Conservation (phyloP, 352 stramenopile species). For the Phytophthora macrochlamydospora region DNA sequence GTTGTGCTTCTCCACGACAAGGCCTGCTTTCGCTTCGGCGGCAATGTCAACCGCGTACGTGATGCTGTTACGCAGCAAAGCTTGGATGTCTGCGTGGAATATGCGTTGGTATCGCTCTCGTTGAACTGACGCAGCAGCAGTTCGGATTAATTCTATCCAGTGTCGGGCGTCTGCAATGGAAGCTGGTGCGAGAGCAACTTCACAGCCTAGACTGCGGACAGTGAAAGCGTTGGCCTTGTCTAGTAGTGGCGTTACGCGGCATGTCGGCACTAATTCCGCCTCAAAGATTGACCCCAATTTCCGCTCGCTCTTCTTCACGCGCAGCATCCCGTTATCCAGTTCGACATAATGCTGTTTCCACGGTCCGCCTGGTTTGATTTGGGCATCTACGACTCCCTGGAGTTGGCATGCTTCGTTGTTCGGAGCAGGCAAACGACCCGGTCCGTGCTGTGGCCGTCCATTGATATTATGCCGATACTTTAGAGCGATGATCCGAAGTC, state of each 20-base stretch:
- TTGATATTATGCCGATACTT: slow-evolving; percentile 61
- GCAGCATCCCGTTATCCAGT: slow-evolving; percentile 66
- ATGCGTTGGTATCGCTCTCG: slow-evolving; percentile 43
- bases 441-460: slow-evolving; percentile 14
- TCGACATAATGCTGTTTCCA: slow-evolving; percentile 74
- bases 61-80: slow-evolving; percentile 51
- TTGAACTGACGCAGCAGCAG: slow-evolving; percentile 28
- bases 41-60: slow-evolving; percentile 52
- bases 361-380: slow-evolving; percentile 41
- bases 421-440: neutral
- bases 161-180: slow-evolving; percentile 43
- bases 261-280: slow-evolving; percentile 57
- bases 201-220: slow-evolving; percentile 51
- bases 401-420: slow-evolving; percentile 33
- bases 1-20: slow-evolving; percentile 63
- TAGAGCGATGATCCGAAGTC: slow-evolving; percentile 65
- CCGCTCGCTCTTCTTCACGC: slow-evolving; percentile 66
- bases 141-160: slow-evolving; percentile 54
- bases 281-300: slow-evolving; percentile 61
- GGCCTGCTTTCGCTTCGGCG: slow-evolving; percentile 24
- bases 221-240: slow-evolving; percentile 65
- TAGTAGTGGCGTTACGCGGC: slow-evolving; percentile 37
- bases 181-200: slow-evolving; percentile 52
- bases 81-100: slow-evolving; percentile 57
- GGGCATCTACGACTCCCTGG: slow-evolving; percentile 64